These are phyloP conservation scores for Acidomyces sp. DNA, from an alignment of 495 filamentous ascomycete species.

Conservation along the genomic window DNA sequence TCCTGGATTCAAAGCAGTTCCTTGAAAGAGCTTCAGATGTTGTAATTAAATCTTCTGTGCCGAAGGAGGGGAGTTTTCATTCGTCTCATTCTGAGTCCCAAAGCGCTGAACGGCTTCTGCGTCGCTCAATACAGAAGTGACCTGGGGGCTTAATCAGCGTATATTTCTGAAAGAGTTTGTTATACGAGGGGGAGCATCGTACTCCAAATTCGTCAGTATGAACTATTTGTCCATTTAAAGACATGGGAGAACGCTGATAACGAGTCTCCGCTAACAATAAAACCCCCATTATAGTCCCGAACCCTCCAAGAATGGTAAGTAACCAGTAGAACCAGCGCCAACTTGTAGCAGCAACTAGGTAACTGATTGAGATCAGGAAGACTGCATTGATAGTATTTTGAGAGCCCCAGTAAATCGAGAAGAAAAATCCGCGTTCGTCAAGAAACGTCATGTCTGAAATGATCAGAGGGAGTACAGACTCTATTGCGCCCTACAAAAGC, in stretches of 20 bases:
- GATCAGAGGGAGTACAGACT: constrained; percentile 2
- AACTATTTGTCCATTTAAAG: constrained; percentile 15
- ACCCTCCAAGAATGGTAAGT: constrained; percentile 24
- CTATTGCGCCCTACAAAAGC: constrained; percentile 1
- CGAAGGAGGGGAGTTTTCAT: not conserved
- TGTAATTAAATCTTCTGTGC: not conserved
- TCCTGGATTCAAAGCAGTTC: not conserved
- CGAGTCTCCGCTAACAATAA: constrained; percentile 10
- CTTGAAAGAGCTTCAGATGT: not conserved
- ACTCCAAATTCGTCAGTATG: constrained; percentile 32
- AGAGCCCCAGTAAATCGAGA: not conserved
- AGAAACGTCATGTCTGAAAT: not conserved
- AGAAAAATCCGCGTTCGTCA: not conserved
- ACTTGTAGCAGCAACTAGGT: not conserved
- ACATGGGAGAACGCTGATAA: not conserved
- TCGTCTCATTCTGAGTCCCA: constrained; percentile 15
- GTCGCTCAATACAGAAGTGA: too few relatives aligned
- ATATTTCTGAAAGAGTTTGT: too few relatives aligned
- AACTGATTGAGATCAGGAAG: not conserved
- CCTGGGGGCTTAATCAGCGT: too few relatives aligned
- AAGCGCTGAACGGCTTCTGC: constrained; percentile 8
- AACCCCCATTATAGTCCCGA: constrained; percentile 26
- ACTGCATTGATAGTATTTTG: not conserved
- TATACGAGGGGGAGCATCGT: too few relatives aligned
- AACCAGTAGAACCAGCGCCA: constrained; percentile 35